Evolutionary conservation across 2,329 filamentous ascomycete genomes (phyloP).

Genomic region (Eutypa lata): DNA sequence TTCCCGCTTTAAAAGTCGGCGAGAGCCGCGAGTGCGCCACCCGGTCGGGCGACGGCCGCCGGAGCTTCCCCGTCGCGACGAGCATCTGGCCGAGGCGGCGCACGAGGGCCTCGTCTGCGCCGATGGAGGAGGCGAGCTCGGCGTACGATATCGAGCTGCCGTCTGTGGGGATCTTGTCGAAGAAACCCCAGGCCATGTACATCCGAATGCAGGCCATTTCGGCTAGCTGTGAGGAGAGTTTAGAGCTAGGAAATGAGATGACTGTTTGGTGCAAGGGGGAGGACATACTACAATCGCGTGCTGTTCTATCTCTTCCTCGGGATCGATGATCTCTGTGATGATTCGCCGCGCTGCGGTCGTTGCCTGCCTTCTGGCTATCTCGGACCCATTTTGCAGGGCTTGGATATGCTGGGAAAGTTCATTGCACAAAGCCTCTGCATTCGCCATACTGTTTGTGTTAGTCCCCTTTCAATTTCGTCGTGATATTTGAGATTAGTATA

Average conservation of each 20-base stretch:
- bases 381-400: constrained; percentile 1
- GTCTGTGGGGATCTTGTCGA: constrained; percentile 13
- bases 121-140: constrained; percentile 7
- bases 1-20: constrained; percentile 9
- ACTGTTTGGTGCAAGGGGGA: not conserved
- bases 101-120: constrained; percentile 8
- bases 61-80: constrained; percentile 14
- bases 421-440: constrained; percentile 5
- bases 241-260: not conserved
- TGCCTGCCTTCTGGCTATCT: constrained; percentile 5
- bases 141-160: constrained; percentile 8
- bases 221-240: constrained; percentile 1
- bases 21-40: constrained; percentile 14
- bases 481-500: no score
- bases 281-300: constrained; percentile 8
- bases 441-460: not conserved
- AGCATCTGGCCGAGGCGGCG: constrained; percentile 15
- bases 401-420: constrained; percentile 8
- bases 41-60: constrained; percentile 4
- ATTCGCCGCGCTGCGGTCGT: constrained; percentile 6
- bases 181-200: constrained; percentile 14
- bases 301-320: constrained; percentile 9
- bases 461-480: not conserved
- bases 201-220: constrained; percentile 12
- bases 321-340: constrained; percentile 8